Conservation (phyloP, 2,329 filamentous ascomycete species). For the Beauveria australis region DNA sequence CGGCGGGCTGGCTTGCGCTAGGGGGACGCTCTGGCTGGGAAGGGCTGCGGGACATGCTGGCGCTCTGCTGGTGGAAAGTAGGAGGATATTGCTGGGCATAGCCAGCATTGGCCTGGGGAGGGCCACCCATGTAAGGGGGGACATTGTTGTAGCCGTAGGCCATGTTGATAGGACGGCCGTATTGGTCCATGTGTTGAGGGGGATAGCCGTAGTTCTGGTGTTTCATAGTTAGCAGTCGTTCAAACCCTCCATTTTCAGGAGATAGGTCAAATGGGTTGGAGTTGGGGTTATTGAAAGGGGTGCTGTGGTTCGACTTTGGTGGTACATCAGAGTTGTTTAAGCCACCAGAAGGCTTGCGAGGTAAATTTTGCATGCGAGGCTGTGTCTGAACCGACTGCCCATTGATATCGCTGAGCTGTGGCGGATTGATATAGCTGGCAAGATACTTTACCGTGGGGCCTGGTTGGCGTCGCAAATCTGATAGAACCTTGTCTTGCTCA, state of each 20-base stretch:
- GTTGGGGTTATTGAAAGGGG: conserved; percentile 20
- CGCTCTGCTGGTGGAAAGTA: conserved; percentile 45
- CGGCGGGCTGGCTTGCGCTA: conserved; percentile 54
- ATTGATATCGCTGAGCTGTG: conserved; percentile 1
- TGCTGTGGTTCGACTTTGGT: conserved; percentile 4
- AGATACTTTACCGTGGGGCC: background rate
- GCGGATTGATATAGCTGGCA: conserved; percentile 3
- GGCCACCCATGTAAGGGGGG: conserved; percentile 39
- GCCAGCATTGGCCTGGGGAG: conserved; percentile 36
- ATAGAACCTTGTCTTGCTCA: conserved; percentile 11
- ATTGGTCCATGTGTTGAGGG: conserved; percentile 34
- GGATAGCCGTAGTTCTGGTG: conserved; percentile 56
- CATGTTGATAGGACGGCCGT: conserved; percentile 29
- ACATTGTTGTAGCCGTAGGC: conserved; percentile 38
- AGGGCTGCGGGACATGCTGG: conserved; percentile 71
- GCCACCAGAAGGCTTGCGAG: background rate
- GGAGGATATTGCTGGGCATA: conserved; percentile 37
- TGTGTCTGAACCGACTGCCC: background rate
- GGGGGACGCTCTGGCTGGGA: conserved; percentile 66
- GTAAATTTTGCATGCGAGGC: background rate
- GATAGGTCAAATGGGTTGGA: conserved; percentile 49
- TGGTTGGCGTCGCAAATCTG: conserved; percentile 7
- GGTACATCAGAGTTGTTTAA: conserved; percentile 2
- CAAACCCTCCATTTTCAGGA: conserved; percentile 62
- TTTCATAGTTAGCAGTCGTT: conserved; percentile 63